Evolutionary conservation across 768 basidiomycete genomes (phyloP).

Genomic region (Paxillus rubicundulus): DNA sequence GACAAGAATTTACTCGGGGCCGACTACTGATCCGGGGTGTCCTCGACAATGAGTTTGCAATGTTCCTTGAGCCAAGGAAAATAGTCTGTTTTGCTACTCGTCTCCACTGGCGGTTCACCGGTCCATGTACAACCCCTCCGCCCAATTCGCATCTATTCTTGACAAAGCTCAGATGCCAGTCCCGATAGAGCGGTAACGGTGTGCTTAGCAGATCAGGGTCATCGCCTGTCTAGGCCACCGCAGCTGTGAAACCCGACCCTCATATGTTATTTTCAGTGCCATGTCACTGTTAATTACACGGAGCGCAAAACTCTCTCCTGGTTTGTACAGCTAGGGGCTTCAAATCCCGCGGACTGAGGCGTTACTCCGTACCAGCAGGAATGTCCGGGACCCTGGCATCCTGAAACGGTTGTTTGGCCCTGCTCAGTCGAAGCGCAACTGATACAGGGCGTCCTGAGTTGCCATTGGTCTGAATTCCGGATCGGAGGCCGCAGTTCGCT

Average conservation of each 20-base stretch:
- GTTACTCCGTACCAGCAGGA: background rate
- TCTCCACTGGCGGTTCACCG: background rate
- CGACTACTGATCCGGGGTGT: slow-evolving; percentile 18
- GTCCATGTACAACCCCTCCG: slow-evolving; percentile 22
- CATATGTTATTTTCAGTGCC: slow-evolving; percentile 1
- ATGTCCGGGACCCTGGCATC: slow-evolving; percentile 8
- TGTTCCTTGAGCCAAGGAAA: background rate
- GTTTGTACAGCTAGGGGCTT: slow-evolving; percentile 1
- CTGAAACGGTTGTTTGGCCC: slow-evolving; percentile 3
- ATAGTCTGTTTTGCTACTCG: background rate
- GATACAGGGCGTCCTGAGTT: slow-evolving; percentile 18
- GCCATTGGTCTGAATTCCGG: slow-evolving; percentile 6
- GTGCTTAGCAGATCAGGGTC: slow-evolving; percentile 22
- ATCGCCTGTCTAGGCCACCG: slow-evolving; percentile 6
- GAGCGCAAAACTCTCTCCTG: slow-evolving; percentile 5
- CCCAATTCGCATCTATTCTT: slow-evolving; percentile 28
- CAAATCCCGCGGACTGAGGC: slow-evolving; percentile 3
- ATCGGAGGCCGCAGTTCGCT: background rate
- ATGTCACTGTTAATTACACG: slow-evolving; percentile 7
- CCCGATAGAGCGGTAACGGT: background rate
- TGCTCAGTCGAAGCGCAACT: slow-evolving; percentile 17
- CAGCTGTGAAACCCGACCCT: slow-evolving; percentile 20
- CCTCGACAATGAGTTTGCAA: background rate
- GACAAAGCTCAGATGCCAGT: slow-evolving; percentile 23
- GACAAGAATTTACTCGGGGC: slow-evolving; percentile 13